Percentiles rank a stretch among this genome's conserved stretches.
These are phyloP conservation scores for Suillus sp. DNA, from an alignment of 768 basidiomycete genomes.

Conservation along the genomic window DNA sequence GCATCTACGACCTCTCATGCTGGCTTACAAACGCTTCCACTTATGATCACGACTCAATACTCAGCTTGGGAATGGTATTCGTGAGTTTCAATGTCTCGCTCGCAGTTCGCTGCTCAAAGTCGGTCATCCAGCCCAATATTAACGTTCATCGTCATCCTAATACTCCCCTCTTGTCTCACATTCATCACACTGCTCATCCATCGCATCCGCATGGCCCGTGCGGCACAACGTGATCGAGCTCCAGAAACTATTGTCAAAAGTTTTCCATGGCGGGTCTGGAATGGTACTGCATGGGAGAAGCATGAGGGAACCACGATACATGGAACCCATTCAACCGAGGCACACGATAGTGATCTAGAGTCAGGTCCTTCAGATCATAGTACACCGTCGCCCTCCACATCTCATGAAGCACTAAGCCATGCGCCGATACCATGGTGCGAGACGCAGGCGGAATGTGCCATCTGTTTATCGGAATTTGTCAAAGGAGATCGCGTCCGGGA, in stretches of 20 bases:
- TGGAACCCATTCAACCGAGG: conserved; percentile 29
- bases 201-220: conserved; percentile 79
- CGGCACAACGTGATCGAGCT: conserved; percentile 81
- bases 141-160: conserved; percentile 83
- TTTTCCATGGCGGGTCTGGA: conserved; percentile 85
- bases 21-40: conserved; percentile 71
- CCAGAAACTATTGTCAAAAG: conserved; percentile 77
- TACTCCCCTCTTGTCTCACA: conserved; percentile 88
- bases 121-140: conserved; percentile 65
- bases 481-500: conserved; percentile 90
- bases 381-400: conserved; percentile 26
- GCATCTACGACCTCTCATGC: conserved; percentile 80
- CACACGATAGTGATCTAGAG: conserved; percentile 40
- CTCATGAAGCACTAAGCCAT: conserved; percentile 24
- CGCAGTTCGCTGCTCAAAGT: conserved; percentile 13
- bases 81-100: conserved; percentile 42
- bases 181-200: conserved; percentile 89
- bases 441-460: conserved; percentile 84
- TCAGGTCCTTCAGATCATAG: conserved; percentile 30
- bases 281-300: conserved; percentile 79
- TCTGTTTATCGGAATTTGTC: conserved; percentile 85
- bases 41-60: conserved; percentile 77
- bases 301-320: conserved; percentile 45
- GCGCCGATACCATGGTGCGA: conserved; percentile 73
- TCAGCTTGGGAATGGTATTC: conserved; percentile 94